Evolutionary conservation across 2,329 filamentous ascomycete species (phyloP), one percentile per base, ranked within the genome.

Genomic region (Pseudogymnoascus sp.): DNA sequence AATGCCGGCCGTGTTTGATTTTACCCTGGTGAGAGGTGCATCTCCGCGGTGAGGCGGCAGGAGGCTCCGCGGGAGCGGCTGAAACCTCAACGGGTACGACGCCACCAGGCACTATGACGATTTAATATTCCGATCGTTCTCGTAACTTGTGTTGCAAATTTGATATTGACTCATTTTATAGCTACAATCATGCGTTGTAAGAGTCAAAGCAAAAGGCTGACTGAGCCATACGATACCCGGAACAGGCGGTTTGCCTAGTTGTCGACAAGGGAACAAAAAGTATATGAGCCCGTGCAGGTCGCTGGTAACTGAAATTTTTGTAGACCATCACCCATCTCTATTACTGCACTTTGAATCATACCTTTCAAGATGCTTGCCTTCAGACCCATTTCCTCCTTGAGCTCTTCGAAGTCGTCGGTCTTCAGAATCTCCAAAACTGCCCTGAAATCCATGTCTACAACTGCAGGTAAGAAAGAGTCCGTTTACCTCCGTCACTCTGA

Each of bases 311-410:
- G n/a, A 55, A 11, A 2, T 55, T 33, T n/a, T 33, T 33, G 8
- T 33, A 55, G 4, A 1, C 35, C 11, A 37, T 37, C 35, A 12
- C 12, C 21, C 25, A 33, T 33, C 3, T 55, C 25, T 18, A 4
- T 31, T 18, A 9, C 33, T 55, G n/a, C 9, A 4, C 4, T 12
- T 31, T 18, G 25, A 33, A 18, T 5, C n/a, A 55, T 55, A 33
- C 9, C 14, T 52, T 52, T n/a, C 58, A 60, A 60, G 33, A 60
- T 60, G 58, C 37, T 60, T 40, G n/a, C 23, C 23, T 38, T 18
- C 58, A 60, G 12, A 28, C 58, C 33, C 5, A 12, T 60, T n/a
- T 25, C 58, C 8, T 9, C 58, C n/a, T 11, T 60, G 14, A 38
- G 9, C 18, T 60, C 58, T 38, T 60, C 58, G 33, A 60, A 25